These are phyloP conservation scores for Zygosaccharomyces bisporus DNA, from an alignment of 805 yeast species.

Conservation along the genomic window DNA sequence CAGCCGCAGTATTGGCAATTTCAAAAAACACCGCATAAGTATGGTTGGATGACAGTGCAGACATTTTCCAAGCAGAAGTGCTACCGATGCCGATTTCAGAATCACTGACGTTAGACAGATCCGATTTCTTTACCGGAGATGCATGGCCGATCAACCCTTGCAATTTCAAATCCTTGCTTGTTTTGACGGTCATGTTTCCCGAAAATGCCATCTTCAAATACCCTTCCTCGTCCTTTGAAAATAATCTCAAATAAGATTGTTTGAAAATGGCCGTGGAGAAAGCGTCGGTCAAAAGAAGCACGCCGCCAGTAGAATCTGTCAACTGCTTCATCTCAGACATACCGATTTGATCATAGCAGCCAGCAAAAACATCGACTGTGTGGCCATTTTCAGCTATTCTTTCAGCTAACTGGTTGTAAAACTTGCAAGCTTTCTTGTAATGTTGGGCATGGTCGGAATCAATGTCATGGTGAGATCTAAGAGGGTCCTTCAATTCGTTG, in stretches of 20 bases:
- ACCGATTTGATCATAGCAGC: constrained; percentile 95
- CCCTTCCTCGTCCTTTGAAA: constrained; percentile 83
- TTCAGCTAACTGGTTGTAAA: constrained; percentile 68
- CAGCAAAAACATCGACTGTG: constrained; percentile 86
- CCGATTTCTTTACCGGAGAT: constrained; percentile 58
- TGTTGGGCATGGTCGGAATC: constrained; percentile 88
- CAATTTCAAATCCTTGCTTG: constrained; percentile 81
- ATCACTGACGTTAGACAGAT: constrained; percentile 77
- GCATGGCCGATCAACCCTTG: constrained; percentile 95
- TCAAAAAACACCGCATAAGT: constrained; percentile 90
- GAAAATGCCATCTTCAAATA: constrained; percentile 86
- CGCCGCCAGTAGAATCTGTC: constrained; percentile 87
- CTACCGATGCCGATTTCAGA: constrained; percentile 93
- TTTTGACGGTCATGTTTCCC: constrained; percentile 81
- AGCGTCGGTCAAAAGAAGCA: constrained; percentile 81
- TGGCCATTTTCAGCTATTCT: constrained; percentile 72
- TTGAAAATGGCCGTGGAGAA: constrained; percentile 93
- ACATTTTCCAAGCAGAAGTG: constrained; percentile 81
- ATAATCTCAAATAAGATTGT: constrained; percentile 79
- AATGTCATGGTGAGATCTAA: constrained; percentile 94
- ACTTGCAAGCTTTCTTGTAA: constrained; percentile 79
- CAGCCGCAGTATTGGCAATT: constrained; percentile 45
- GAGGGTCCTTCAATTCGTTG: constrained; percentile 87
- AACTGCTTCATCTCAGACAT: constrained; percentile 88
- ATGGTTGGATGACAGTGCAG: constrained; percentile 80